Conservation (phyloP, 495 filamentous ascomycete genomes). For the Parmelia sp. region DNA sequence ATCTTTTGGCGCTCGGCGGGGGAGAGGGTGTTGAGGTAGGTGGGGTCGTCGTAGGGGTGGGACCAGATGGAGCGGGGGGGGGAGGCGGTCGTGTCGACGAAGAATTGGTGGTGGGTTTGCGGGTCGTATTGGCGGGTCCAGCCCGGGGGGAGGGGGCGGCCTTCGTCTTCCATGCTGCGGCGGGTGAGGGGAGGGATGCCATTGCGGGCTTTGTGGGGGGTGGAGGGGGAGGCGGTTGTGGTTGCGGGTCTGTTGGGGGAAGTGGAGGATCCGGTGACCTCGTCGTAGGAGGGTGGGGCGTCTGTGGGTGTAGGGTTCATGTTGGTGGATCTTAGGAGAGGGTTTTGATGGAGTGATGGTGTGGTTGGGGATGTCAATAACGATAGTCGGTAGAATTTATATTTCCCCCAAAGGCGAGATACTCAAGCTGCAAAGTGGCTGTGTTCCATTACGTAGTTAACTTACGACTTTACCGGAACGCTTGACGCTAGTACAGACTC, state of each 20-base stretch:
- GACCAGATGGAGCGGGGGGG: conserved; percentile 46
- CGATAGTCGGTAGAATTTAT: background rate
- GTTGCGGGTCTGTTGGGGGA: conserved; percentile 8
- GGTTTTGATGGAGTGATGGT: background rate
- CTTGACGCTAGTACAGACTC: background rate
- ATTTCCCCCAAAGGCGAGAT: background rate
- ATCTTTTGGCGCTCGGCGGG: conserved; percentile 36
- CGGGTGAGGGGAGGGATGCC: conserved; percentile 38
- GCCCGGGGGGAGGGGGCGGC: conserved; percentile 36
- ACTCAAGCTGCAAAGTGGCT: background rate
- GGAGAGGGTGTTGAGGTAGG: conserved; percentile 37
- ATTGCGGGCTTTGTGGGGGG: conserved; percentile 29
- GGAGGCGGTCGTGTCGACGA: conserved; percentile 42
- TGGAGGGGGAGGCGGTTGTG: background rate
- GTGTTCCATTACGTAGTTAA: background rate
- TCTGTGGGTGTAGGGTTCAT: conserved; percentile 16
- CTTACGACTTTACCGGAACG: background rate
- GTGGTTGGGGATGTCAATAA: background rate
- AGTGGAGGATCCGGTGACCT: conserved; percentile 18
- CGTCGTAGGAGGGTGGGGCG: conserved; percentile 34
- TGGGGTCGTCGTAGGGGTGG: conserved; percentile 47
- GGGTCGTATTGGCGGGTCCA: conserved; percentile 45
- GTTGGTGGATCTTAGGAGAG: background rate
- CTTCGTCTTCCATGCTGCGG: conserved; percentile 48
- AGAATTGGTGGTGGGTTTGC: conserved; percentile 43